Base-by-base conservation (phyloP, 129 eudicot species). In the Dittrichia graveolens region DNA sequence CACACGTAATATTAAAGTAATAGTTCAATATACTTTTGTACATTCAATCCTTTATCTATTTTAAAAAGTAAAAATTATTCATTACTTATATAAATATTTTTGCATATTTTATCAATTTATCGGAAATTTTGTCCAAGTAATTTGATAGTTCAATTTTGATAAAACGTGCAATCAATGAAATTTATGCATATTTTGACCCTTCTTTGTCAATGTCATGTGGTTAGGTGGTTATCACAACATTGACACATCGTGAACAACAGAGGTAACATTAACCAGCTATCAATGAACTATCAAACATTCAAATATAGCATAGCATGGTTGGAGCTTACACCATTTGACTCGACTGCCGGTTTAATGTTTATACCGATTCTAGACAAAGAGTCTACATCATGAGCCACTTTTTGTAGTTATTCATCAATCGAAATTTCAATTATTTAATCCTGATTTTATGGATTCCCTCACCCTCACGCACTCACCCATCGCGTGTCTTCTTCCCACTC, bases 321-420 rank as follows among this genome's bases (percentile, higher is more conserved):
- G 38, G 31, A 8, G 3, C 7, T 53, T 35, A 50, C 79, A 64
- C 63, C 70, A 61, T 61, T 76, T 49, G 47, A 68, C 75, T 47
- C 75, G 5, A 38, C 6, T 10, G 16, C 8, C 48, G 71, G 24
- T 37, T 49, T 10, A 31, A 60, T 68, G 31, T 59, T 35, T 54
- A 8, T 45, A 75, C 61, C 56, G 38, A 13, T 35, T 47, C 12
- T 37, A 14, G 43, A 70, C 54, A 77, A 59, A 37, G 39, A 7
- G 71, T 70, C 71, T 6, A 53, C 72, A 43, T 71, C 77, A 71
- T 52, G 58, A 70, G 82, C 77, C 77, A 53, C 82, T 70, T 78
- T 78, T 78, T 71, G 77, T 78, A 63, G 42, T 44, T 39, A 16
- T 19, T 66, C 62, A 37, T 52, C 74, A 10, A 9, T 40, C 10